Conservation (phyloP, 1,139 yeast species). For the Candida freyschussii region DNA sequence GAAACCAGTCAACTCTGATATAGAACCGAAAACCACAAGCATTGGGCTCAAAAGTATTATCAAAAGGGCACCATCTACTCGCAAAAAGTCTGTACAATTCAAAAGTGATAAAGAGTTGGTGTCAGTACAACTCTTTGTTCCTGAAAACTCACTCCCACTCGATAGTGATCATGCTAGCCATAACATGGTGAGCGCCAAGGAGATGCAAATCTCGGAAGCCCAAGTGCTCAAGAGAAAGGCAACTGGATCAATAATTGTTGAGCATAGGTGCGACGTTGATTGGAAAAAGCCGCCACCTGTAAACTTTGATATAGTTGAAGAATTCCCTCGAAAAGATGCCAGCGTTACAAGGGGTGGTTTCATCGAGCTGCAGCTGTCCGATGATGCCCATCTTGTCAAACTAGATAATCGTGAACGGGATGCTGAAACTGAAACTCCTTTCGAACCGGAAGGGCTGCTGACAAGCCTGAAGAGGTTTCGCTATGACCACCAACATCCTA, state of each 20-base stretch:
- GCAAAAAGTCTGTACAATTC: slow-evolving; percentile 8
- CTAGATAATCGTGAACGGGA: too few species aligned
- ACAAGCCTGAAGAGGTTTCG: slow-evolving; percentile 2
- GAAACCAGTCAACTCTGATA: too few species aligned
- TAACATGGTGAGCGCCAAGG: slow-evolving; percentile 4
- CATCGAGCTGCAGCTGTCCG: slow-evolving; percentile 4
- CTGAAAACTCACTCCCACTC: background rate
- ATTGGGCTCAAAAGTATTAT: slow-evolving; percentile 7
- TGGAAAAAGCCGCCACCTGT: slow-evolving; percentile 9
- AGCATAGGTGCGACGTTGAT: too few species aligned
- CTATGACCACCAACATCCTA: slow-evolving; percentile 1
- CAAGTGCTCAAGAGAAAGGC: slow-evolving; percentile 1
- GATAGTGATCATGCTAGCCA: slow-evolving; percentile 2
- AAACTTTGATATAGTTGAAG: slow-evolving; percentile 5
- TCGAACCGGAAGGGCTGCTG: slow-evolving; percentile 7
- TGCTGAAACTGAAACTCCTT: slow-evolving; percentile 7
- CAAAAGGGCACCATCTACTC: slow-evolving; percentile 1
- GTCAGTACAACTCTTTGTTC: slow-evolving; percentile 1
- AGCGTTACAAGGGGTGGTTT: slow-evolving; percentile 10
- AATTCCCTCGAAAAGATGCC: background rate
- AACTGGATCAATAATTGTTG: too few species aligned
- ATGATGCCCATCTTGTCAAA: slow-evolving; percentile 2
- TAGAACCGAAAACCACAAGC: background rate
- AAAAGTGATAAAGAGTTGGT: slow-evolving; percentile 3
- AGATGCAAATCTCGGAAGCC: slow-evolving; percentile 12